These are phyloP conservation scores for Phytophthora vignae DNA, from an alignment of 352 stramenopile species.

Conservation along the genomic window DNA sequence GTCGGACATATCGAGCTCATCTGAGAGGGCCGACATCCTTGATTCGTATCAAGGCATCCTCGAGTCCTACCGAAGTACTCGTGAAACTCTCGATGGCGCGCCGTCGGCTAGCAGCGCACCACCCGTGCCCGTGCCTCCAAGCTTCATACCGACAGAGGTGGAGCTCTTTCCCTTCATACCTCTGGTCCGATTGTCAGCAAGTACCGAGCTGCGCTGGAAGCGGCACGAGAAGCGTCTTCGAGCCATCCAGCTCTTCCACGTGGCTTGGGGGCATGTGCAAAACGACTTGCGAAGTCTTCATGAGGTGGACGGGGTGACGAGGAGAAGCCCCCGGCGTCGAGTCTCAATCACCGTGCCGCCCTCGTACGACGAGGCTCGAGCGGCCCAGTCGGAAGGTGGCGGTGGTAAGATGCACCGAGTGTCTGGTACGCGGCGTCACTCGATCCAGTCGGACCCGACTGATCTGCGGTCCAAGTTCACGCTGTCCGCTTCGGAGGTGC, in stretches of 20 bases:
- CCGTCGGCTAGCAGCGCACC: neutral
- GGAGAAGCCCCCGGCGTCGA: constrained; percentile 31
- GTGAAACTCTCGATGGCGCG: constrained; percentile 1
- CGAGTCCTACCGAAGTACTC: constrained; percentile 18
- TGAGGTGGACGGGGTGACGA: neutral
- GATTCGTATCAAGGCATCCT: constrained; percentile 23
- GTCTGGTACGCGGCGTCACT: constrained; percentile 37
- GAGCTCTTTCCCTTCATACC: neutral
- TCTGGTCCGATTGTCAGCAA: constrained; percentile 27
- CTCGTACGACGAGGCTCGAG: constrained; percentile 29
- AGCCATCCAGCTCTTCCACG: constrained; percentile 47
- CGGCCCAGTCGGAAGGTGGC: constrained; percentile 5
- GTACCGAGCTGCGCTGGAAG: constrained; percentile 48
- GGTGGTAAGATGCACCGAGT: neutral
- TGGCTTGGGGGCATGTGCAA: constrained; percentile 31
- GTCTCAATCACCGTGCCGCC: constrained; percentile 40
- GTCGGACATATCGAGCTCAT: constrained; percentile 20
- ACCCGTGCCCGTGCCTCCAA: neutral
- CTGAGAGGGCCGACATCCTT: constrained; percentile 12
- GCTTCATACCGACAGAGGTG: constrained; percentile 7
- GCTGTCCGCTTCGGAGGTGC: constrained; percentile 32
- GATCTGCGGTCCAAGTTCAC: constrained; percentile 35
- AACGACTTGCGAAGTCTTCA: constrained; percentile 19
- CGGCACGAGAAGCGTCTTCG: constrained; percentile 52
- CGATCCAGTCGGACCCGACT: constrained; percentile 38